Conservation (phyloP, 768 basidiomycete species). For the Exidia glandulosa region DNA sequence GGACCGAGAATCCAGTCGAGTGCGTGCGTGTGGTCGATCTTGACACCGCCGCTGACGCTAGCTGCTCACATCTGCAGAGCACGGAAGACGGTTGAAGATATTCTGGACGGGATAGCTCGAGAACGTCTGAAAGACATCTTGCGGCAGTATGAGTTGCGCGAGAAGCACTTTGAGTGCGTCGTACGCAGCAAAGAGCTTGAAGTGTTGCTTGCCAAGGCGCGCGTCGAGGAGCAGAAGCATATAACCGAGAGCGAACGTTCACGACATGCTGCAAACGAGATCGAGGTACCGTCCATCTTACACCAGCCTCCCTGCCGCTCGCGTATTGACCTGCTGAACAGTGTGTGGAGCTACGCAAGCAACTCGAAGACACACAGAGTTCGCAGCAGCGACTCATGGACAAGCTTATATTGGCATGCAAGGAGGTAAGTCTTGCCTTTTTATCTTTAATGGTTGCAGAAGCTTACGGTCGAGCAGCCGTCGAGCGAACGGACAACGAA, state of each 20-base stretch:
- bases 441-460: background rate
- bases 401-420: constrained; percentile 75
- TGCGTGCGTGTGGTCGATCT: constrained; percentile 26
- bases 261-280: constrained; percentile 57
- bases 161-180: constrained; percentile 86
- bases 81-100: constrained; percentile 62
- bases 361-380: constrained; percentile 70
- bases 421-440: constrained; percentile 49
- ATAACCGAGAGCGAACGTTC: constrained; percentile 55
- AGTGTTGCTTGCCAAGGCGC: constrained; percentile 74
- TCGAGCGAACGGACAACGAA: constrained; percentile 77
- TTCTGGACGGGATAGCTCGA: constrained; percentile 79
- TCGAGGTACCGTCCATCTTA: constrained; percentile 44
- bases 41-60: background rate
- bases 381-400: constrained; percentile 73
- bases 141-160: constrained; percentile 79
- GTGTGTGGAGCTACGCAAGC: constrained; percentile 60
- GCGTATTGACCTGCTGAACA: constrained; percentile 18
- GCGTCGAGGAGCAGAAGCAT: constrained; percentile 80
- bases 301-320: background rate
- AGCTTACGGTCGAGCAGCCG: constrained; percentile 35
- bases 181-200: constrained; percentile 88
- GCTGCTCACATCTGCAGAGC: constrained; percentile 35
- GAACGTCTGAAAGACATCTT: constrained; percentile 81
- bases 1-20: constrained; percentile 69